Evolutionary conservation across 345 rosid genomes (phyloP).

Genomic region (Rhizophora mangle): DNA sequence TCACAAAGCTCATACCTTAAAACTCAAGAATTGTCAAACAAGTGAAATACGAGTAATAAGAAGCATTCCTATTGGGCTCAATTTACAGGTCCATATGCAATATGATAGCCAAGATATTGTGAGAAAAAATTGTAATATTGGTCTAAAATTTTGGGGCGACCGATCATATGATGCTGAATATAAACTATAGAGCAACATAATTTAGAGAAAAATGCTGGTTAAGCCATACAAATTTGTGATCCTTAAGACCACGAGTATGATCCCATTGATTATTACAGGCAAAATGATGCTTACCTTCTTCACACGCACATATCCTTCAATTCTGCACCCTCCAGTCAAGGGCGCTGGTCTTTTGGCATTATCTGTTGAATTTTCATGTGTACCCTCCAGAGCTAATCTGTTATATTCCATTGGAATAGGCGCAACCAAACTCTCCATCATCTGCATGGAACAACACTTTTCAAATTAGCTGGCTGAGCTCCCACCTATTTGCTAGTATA

Average conservation of each 20-base stretch:
- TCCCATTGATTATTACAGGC: too few species aligned
- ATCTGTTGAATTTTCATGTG: slow-evolving; percentile 36
- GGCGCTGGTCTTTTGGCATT: slow-evolving; percentile 76
- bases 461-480: slow-evolving; percentile 7
- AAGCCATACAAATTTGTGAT: too few species aligned
- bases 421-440: slow-evolving; percentile 66
- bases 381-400: slow-evolving; percentile 50
- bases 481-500: background rate
- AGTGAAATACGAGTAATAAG: background rate
- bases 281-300: slow-evolving; percentile 58
- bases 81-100: background rate
- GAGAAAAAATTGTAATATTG: background rate
- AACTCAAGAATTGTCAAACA: background rate
- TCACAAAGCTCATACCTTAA: slow-evolving; percentile 9
- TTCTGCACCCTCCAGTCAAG: slow-evolving; percentile 83
- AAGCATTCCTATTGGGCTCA: background rate
- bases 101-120: background rate
- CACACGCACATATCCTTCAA: slow-evolving; percentile 93
- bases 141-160: background rate
- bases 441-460: slow-evolving; percentile 41
- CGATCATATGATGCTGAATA: background rate
- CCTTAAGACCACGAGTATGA: too few species aligned
- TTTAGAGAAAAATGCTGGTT: too few species aligned
- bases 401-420: slow-evolving; percentile 58
- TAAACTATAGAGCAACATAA: slow-evolving; percentile 3